Conservation (phyloP, 2,329 filamentous ascomycete species). For the Septoria linicola region DNA sequence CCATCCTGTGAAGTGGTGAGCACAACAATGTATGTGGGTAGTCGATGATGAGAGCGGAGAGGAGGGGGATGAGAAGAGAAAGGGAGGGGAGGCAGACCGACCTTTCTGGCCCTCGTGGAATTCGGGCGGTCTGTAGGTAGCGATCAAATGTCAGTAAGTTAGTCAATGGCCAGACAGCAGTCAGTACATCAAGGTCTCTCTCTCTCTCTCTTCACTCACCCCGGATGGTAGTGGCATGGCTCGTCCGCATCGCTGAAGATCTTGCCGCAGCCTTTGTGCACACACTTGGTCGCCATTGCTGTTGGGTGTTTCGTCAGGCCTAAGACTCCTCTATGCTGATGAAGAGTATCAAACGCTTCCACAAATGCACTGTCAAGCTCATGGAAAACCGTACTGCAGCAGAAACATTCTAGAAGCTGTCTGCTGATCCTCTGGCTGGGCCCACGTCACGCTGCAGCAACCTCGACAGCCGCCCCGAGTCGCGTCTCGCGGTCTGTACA, state of each 20-base stretch:
- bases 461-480: too few species aligned
- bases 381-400: too few species aligned
- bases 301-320: background rate
- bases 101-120: constrained; percentile 99
- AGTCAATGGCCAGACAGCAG: background rate
- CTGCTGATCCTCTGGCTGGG: too few species aligned
- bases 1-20: constrained; percentile 65
- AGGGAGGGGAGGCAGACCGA: constrained; percentile 50
- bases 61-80: too few species aligned
- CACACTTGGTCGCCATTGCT: constrained; percentile 77
- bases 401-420: too few species aligned
- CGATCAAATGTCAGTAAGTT: constrained; percentile 2
- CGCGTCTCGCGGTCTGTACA: too few species aligned
- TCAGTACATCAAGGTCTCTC: constrained; percentile 18
- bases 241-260: constrained; percentile 77
- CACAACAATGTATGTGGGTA: background rate
- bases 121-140: constrained; percentile 55
- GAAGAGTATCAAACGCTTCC: too few species aligned
- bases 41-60: too few species aligned
- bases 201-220: constrained; percentile 22
- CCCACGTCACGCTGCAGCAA: too few species aligned
- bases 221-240: constrained; percentile 79
- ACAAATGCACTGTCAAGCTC: too few species aligned
- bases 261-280: constrained; percentile 95
- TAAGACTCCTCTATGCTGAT: too few species aligned